A percentile compares a stretch with the other conserved stretches of the same genome.
Evolutionary conservation across 2,329 filamentous ascomycete species (phyloP).

Genomic region (Dothistroma pini): DNA sequence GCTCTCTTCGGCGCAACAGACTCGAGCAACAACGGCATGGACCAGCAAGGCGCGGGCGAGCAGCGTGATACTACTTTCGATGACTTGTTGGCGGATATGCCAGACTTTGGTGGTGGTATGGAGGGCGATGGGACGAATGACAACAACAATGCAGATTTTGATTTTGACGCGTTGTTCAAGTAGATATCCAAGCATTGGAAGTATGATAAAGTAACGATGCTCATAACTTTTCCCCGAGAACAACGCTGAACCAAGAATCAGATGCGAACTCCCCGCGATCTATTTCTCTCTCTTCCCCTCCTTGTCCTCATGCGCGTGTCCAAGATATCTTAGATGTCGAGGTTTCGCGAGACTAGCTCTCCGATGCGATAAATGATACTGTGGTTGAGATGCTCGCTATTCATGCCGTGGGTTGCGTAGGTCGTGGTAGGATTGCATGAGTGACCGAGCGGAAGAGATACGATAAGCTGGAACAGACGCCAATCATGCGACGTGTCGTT

Average conservation of each 20-base stretch:
- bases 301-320: neutral
- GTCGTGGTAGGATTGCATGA: neutral
- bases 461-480: neutral
- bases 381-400: neutral
- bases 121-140: slow-evolving; percentile 23
- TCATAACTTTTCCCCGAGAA: neutral
- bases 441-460: neutral
- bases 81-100: slow-evolving; percentile 35
- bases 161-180: slow-evolving; percentile 24
- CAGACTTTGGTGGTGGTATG: slow-evolving; percentile 31
- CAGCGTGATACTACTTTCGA: slow-evolving; percentile 32
- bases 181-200: slow-evolving; percentile 1
- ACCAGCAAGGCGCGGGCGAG: slow-evolving; percentile 18
- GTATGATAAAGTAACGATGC: neutral
- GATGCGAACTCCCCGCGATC: too few relatives aligned
- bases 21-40: slow-evolving; percentile 15
- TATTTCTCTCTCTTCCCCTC: neutral
- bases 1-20: slow-evolving; percentile 25
- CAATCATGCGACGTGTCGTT: neutral
- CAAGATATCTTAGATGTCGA: neutral
- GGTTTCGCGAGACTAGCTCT: neutral
- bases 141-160: slow-evolving; percentile 18
- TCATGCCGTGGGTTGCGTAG: neutral
- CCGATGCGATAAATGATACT: neutral
- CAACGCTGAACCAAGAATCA: neutral